These are phyloP conservation scores for Marchantia paleacea DNA, from an alignment of 225 moss, liverwort and hornwort species.

Conservation along the genomic window DNA sequence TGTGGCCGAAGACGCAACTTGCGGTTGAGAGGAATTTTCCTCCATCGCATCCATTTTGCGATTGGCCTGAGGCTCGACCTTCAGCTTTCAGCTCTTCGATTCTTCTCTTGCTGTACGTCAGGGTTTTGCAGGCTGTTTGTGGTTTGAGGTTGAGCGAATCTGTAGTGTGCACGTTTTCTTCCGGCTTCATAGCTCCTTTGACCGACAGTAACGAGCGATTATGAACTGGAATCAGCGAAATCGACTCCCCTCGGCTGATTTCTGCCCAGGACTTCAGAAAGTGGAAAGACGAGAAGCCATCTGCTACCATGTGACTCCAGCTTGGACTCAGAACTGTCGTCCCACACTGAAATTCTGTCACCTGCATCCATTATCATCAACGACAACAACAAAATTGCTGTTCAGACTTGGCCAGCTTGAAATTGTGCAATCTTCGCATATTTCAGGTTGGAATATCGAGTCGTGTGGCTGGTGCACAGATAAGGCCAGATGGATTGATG, in stretches of 20 bases:
- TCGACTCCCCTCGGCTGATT: conserved; percentile 13
- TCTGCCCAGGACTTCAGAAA: conserved; percentile 30
- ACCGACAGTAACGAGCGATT: conserved; percentile 7
- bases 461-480: too few relatives aligned
- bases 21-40: conserved; percentile 1
- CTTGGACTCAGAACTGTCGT: conserved; percentile 8
- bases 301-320: conserved; percentile 30
- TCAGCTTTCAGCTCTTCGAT: not conserved
- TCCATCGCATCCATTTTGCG: not conserved
- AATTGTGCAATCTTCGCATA: too few relatives aligned
- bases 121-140: not conserved
- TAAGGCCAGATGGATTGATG: too few relatives aligned
- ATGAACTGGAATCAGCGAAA: conserved; percentile 22
- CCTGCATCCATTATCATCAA: conserved; percentile 3
- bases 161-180: not conserved
- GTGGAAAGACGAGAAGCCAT: conserved; percentile 25
- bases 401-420: too few relatives aligned
- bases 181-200: too few relatives aligned
- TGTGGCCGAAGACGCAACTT: conserved; percentile 14
- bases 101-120: not conserved
- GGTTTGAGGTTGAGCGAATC: not conserved
- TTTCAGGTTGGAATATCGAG: too few relatives aligned
- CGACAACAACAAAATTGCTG: too few relatives aligned
- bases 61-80: not conserved
- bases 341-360: conserved; percentile 18